Conservation (phyloP, 768 basidiomycete genomes). For the Piloderma croceum region DNA sequence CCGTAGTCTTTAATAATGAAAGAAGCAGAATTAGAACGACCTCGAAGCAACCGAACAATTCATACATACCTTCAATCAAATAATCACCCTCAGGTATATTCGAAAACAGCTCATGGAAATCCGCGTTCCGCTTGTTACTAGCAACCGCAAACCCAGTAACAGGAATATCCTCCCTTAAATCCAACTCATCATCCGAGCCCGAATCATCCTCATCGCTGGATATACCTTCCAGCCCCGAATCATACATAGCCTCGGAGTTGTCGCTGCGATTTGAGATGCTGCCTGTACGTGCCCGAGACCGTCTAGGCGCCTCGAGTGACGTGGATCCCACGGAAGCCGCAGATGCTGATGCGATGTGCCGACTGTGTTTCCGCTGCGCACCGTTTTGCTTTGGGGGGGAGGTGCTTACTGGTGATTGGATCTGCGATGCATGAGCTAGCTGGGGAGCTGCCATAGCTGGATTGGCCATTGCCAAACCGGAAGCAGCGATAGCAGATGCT, state of each 20-base stretch:
- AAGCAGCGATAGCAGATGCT: slow-evolving; percentile 63
- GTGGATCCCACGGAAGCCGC: background rate
- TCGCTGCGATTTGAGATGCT: background rate
- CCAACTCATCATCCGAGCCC: slow-evolving; percentile 30
- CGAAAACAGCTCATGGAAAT: slow-evolving; percentile 93
- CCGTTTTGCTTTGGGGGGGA: too few relatives aligned
- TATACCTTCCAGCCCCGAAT: slow-evolving; percentile 32
- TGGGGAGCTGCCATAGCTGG: slow-evolving; percentile 45
- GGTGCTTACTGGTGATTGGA: too few relatives aligned
- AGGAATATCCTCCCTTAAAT: slow-evolving; percentile 59
- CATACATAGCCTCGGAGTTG: too few relatives aligned
- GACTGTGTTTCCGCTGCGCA: background rate
- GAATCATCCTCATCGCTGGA: slow-evolving; percentile 11
- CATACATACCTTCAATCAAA: slow-evolving; percentile 83
- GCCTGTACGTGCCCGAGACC: background rate
- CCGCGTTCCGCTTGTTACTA: slow-evolving; percentile 87
- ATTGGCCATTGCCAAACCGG: slow-evolving; percentile 62
- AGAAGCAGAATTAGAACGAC: slow-evolving; percentile 4
- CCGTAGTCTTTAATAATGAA: slow-evolving; percentile 76
- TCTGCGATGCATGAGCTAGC: slow-evolving; percentile 11
- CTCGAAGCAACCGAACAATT: slow-evolving; percentile 5
- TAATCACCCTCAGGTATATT: slow-evolving; percentile 92
- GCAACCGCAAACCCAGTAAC: slow-evolving; percentile 98
- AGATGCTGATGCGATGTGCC: background rate
- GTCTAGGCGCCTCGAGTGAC: background rate